These are phyloP conservation scores for Lactarius trivialis DNA, from an alignment of 768 basidiomycete species.

Conservation along the genomic window DNA sequence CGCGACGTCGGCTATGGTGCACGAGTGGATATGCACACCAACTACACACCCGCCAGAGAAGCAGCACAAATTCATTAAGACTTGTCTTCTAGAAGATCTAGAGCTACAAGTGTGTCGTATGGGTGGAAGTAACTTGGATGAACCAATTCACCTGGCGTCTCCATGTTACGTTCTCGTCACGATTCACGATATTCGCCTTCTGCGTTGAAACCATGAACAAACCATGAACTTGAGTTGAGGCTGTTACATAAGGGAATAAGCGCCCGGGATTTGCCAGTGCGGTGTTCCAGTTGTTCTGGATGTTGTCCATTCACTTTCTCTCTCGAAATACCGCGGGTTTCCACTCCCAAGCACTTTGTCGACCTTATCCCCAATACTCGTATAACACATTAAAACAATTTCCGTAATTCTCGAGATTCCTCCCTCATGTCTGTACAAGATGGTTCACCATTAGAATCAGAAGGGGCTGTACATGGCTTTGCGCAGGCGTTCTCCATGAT, in stretches of 20 bases:
- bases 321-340: background rate
- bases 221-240: too few species aligned
- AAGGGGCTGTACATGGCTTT: conserved; percentile 46
- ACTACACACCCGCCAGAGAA: background rate
- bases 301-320: too few species aligned
- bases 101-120: background rate
- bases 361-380: background rate
- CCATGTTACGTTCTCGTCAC: background rate
- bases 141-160: background rate
- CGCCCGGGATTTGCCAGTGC: background rate
- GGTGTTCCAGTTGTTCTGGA: too few species aligned
- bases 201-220: too few species aligned
- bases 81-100: background rate
- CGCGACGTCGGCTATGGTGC: background rate
- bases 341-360: background rate
- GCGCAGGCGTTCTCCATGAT: conserved; percentile 84
- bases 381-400: background rate
- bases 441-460: conserved; percentile 17
- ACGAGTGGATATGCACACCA: background rate
- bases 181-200: too few species aligned
- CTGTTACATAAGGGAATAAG: too few species aligned
- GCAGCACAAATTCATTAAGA: background rate
- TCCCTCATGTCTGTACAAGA: conserved; percentile 7
- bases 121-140: background rate
- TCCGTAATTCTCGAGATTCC: background rate